These are phyloP conservation scores for Austroboletus sp. DNA, from an alignment of 1,284 basidiomycete genomes.

Conservation along the genomic window DNA sequence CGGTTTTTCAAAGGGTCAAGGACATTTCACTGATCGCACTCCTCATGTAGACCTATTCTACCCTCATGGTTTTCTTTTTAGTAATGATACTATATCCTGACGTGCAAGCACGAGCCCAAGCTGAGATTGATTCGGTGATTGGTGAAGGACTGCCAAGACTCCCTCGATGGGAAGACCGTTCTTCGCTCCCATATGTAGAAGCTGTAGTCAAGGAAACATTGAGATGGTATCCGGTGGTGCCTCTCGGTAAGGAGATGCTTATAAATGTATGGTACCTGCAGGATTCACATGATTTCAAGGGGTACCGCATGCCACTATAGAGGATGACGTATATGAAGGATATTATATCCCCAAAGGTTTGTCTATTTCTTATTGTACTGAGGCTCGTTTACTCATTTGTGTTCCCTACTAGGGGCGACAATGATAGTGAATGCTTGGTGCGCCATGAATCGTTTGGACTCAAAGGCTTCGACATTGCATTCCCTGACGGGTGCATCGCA, in stretches of 20 bases:
- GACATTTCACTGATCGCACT: slow-evolving; percentile 9
- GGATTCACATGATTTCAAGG: slow-evolving; percentile 9
- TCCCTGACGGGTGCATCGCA: slow-evolving; percentile 11
- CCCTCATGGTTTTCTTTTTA: slow-evolving; percentile 42
- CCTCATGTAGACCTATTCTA: slow-evolving; percentile 40
- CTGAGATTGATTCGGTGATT: slow-evolving; percentile 40
- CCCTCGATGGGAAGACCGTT: slow-evolving; percentile 37
- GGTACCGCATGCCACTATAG: slow-evolving; percentile 39
- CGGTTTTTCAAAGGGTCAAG: background rate
- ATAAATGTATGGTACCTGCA: background rate
- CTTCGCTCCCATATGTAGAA: slow-evolving; percentile 39
- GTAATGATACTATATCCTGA: slow-evolving; percentile 46
- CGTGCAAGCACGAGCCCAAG: slow-evolving; percentile 38
- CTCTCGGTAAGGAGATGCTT: slow-evolving; percentile 24
- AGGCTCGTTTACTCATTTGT: background rate
- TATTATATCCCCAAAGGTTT: slow-evolving; percentile 36
- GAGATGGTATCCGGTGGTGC: slow-evolving; percentile 26
- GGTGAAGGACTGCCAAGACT: slow-evolving; percentile 30
- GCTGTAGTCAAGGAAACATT: slow-evolving; percentile 47
- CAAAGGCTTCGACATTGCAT: background rate
- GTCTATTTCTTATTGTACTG: background rate
- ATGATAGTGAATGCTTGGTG: slow-evolving; percentile 22
- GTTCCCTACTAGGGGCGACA: slow-evolving; percentile 22
- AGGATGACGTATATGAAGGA: slow-evolving; percentile 22
- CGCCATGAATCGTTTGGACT: background rate